Evolutionary conservation across 176 grass and related monocot species (phyloP).

Genomic region (Phragmites australis): DNA sequence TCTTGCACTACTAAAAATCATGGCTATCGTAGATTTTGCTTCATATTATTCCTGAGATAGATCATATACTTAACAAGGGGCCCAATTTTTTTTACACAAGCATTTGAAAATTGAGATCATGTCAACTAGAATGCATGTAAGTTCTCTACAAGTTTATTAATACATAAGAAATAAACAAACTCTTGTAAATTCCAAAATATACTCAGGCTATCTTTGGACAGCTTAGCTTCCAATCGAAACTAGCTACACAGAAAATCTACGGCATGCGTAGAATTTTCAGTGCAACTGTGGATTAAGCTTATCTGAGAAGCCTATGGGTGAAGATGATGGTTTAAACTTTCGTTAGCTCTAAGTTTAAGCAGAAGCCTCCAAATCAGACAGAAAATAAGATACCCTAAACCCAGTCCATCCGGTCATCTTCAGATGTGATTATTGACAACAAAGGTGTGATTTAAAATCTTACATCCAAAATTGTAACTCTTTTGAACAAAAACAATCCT

Average conservation of each 20-base stretch:
- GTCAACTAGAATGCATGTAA: background rate
- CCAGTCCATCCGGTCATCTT: background rate
- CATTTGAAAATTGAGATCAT: conserved; percentile 11
- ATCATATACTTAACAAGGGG: too few species aligned
- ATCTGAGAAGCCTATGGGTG: background rate
- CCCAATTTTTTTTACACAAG: background rate
- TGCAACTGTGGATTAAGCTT: background rate
- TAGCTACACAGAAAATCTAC: conserved; percentile 19
- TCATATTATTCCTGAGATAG: too few species aligned
- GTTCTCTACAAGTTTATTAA: background rate
- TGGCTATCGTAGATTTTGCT: background rate
- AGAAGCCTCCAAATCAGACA: conserved; percentile 2
- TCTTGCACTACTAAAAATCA: background rate
- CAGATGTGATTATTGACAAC: background rate
- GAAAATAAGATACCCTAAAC: background rate
- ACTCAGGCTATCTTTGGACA: background rate
- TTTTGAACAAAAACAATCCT: conserved; percentile 11
- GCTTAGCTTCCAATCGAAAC: background rate
- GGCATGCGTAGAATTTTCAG: background rate
- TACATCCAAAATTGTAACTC: background rate
- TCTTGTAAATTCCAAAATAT: conserved; percentile 16
- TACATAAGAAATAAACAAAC: background rate
- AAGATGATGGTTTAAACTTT: background rate
- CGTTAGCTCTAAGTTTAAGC: conserved; percentile 10
- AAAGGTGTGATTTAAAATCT: conserved; percentile 7